Percentiles rank a stretch among this genome's conserved stretches.
phyloP scores from a whole-genome alignment of 2,329 filamentous ascomycete genomes.

The Fusarium vanettenii region DNA sequence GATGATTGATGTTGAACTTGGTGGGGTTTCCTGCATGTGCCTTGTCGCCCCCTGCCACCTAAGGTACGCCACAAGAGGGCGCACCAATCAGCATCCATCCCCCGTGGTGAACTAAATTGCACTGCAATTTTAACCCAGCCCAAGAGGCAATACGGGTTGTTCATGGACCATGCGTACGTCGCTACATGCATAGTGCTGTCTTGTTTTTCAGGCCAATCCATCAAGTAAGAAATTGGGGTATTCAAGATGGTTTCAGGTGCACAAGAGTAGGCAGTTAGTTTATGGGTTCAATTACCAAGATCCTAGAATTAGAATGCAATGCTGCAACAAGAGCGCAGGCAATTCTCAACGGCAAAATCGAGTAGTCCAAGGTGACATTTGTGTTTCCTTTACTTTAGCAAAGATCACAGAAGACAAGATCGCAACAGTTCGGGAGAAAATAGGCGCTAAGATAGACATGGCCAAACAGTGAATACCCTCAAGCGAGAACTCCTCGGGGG shows the following conservation, averaged over 20 bases:
- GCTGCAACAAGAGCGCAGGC: too few relatives aligned
- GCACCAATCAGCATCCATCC: neutral
- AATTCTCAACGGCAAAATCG: too few relatives aligned
- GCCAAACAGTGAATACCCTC: neutral
- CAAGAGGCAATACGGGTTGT: neutral
- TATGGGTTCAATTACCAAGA: neutral
- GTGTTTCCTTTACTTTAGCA: too few relatives aligned
- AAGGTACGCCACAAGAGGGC: neutral
- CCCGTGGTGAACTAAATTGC: too few relatives aligned
- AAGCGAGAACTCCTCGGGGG: neutral
- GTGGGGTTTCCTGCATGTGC: neutral
- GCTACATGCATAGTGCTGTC: neutral
- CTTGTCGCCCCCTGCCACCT: neutral
- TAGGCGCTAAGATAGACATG: neutral
- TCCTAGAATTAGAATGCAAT: too few relatives aligned
- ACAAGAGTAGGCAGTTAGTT: neutral
- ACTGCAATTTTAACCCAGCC: neutral
- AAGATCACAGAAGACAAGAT: neutral
- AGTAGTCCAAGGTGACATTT: too few relatives aligned
- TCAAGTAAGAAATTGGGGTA: neutral
- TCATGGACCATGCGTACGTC: neutral
- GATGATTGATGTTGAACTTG: conserved; percentile 1
- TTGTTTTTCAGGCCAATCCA: neutral
- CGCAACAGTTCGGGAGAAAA: neutral
- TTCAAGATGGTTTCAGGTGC: too few relatives aligned